Base-by-base conservation (phyloP, 1,284 basidiomycete species). In the Boletus holoroseus region DNA sequence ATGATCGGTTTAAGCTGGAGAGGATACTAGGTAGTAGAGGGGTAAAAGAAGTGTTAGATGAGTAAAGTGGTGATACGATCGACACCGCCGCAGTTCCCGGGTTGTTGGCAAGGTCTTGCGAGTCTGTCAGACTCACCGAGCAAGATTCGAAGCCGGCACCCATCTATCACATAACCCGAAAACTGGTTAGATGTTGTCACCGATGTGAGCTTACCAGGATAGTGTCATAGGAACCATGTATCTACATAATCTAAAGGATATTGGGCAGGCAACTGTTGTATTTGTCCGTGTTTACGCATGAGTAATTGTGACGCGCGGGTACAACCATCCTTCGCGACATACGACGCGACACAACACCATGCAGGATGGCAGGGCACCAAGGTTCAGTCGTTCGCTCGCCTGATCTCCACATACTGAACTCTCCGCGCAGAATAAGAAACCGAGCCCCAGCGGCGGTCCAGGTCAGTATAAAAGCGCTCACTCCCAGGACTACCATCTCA, bases 371-470 rank as follows among this genome's bases (percentile, higher is more conserved):
- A 71, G 78, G 50, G 77, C 77, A 32, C 78, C 76, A 54, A 74
- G 76, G 78, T 78, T 57, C 18, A 58, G 18, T 45, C 5, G 15
- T 27, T 11, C 42, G 3, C 18, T 40, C 11, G 26, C 9, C 3
- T 2, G 22, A 22, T n/a, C 7, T 45, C 15, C 15, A 28, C n/a
- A n/a, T 8, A 30, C 50, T 58, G 38, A 60, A 44, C 5, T 16
- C 44, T 52, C 7, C 9, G 8, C 3, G 15, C 49, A 85, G 90
- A 55, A 93, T 97, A 58, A 94, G 94, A 78, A 97, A 97, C 71
- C 81, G 94, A 47, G 94, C 94, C 20, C 85, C 94, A 26, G 94
- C 94, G 51, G 86, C 91, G 50, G 77, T 97, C 56, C 94, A 96
- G 71, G 89, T 88, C 52, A 73, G 68, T 27, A 22, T 41, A 42